Evolutionary conservation across 768 basidiomycete species (phyloP), one percentile per base, ranked within the genome.

Genomic region (Kondoa malvinella): DNA sequence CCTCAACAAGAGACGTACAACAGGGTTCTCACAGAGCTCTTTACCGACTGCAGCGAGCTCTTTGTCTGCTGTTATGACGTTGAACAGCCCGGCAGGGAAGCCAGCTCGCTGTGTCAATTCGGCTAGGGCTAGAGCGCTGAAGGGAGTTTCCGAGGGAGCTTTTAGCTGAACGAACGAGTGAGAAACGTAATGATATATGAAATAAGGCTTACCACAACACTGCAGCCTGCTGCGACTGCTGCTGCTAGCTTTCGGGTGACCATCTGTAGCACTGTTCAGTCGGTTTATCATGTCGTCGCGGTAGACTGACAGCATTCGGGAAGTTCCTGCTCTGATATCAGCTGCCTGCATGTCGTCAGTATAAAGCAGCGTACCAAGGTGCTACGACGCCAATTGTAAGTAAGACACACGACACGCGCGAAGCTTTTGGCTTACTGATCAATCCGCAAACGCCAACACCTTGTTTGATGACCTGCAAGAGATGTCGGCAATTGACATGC

Each of bases 201-300:
- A 2, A 30, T 2, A 34, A 26, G 56, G 50, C 71, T 67, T 58
- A 73, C 66, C 60, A 99, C 92, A 0, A 86, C 82, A 0, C 94
- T 95, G 76, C 94, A 96, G n/a, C 95, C 95, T 17, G 91, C 91
- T 1, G 92, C 94, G 17, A 97, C 82, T 27, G 89, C 90, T 31
- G 89, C 84, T 30, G 84, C 89, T 17, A 91, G 79, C 77, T 92
- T 92, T n/a, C 90, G 86, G 0, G 87, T 87, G 26, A 90, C 87
- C 71, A 71, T 73, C 40, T 50, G 40, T 8, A 50, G 8, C 40
- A 8, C 40, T 8, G 40, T 21, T 50, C 40, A 50, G 40, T 21
- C 40, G 40, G n/a, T n/a, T n/a, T n/a, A n/a, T 50, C 40, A 50
- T 8, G 21, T 50, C 21, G 40, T 8, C 40, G 40, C 40, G 8